Conservation (phyloP, 805 yeast species). For the Myxozyma melibiosi region DNA sequence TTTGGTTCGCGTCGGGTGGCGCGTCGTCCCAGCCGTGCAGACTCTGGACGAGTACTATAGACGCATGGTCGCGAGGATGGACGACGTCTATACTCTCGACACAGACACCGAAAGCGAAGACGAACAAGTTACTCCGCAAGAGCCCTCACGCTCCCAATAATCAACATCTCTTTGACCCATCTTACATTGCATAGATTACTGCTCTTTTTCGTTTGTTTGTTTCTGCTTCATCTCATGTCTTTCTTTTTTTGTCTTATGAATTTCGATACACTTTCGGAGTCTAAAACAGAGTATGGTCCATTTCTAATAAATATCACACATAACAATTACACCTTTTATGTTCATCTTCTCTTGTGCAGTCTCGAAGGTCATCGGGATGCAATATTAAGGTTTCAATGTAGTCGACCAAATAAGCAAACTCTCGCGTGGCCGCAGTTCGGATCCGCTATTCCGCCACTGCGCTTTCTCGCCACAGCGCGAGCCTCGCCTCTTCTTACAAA, state of each 20-base stretch:
- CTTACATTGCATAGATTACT: not conserved
- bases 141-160: not conserved
- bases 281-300: not conserved
- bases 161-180: not conserved
- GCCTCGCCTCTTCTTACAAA: not conserved
- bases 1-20: conserved; percentile 74
- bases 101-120: not conserved
- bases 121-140: not conserved
- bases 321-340: not conserved
- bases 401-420: no score
- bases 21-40: conserved; percentile 58
- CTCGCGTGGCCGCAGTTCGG: not conserved
- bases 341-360: not conserved
- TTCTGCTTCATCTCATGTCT: not conserved
- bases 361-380: not conserved
- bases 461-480: conserved; percentile 1
- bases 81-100: conserved; percentile 32
- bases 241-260: no score
- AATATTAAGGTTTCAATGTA: no score
- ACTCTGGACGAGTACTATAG: conserved; percentile 43
- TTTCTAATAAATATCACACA: not conserved
- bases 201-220: not conserved
- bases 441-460: not conserved
- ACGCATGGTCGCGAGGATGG: conserved; percentile 40
- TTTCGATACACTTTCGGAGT: no score